phyloP scores from a whole-genome alignment of 2,329 filamentous ascomycete genomes.

The Arthrinium phaeospermum region DNA sequence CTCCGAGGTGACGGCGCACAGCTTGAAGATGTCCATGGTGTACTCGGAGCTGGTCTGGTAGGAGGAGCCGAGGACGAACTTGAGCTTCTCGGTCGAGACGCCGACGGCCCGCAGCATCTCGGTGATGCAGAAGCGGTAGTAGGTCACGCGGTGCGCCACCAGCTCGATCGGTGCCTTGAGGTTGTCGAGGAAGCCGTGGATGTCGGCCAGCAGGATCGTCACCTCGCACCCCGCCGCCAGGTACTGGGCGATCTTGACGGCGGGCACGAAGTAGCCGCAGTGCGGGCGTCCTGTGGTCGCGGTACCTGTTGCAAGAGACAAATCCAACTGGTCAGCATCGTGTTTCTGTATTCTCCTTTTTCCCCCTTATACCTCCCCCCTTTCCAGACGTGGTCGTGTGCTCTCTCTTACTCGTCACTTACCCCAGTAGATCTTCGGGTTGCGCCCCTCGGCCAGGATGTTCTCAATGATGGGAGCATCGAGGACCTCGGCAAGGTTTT shows the following conservation, averaged over 20 bases:
- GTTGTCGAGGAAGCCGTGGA: slow-evolving; percentile 81
- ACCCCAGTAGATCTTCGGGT: slow-evolving; percentile 86
- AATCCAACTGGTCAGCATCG: slow-evolving; percentile 10
- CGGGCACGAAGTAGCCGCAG: slow-evolving; percentile 86
- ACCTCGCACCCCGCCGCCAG: slow-evolving; percentile 84
- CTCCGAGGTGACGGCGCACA: slow-evolving; percentile 73
- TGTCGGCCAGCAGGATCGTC: slow-evolving; percentile 76
- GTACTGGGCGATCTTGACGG: slow-evolving; percentile 89
- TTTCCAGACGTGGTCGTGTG: background rate
- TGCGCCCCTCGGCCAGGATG: slow-evolving; percentile 71
- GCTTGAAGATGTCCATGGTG: slow-evolving; percentile 85
- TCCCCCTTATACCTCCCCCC: background rate
- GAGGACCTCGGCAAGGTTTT: slow-evolving; percentile 81
- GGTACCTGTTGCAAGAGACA: slow-evolving; percentile 56
- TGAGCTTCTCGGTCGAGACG: slow-evolving; percentile 78
- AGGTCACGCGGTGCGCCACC: slow-evolving; percentile 79
- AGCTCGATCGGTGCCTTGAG: slow-evolving; percentile 89
- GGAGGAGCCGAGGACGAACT: slow-evolving; percentile 82
- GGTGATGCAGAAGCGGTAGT: slow-evolving; percentile 81
- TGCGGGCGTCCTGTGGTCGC: slow-evolving; percentile 88
- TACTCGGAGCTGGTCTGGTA: slow-evolving; percentile 80
- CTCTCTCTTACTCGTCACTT: slow-evolving; percentile 19
- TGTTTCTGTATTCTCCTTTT: background rate
- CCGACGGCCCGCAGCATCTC: slow-evolving; percentile 77
- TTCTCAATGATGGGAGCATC: slow-evolving; percentile 84